Evolutionary conservation across 2,329 filamentous ascomycete genomes (phyloP).

Genomic region (Coniella vitis): DNA sequence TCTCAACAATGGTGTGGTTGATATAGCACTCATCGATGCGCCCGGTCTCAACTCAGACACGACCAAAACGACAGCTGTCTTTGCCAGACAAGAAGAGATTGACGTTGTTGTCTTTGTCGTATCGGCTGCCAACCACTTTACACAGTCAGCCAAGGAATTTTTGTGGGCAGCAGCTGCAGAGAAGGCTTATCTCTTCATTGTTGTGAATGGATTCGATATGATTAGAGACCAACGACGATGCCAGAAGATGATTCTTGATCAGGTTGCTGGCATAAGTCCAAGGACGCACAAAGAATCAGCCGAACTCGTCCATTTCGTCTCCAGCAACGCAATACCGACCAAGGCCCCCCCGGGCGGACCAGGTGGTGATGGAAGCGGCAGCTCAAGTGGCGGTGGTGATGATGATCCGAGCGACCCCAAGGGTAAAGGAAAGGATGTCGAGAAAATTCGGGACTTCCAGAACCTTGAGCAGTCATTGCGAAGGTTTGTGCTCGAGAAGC

Average conservation of each 20-base stretch:
- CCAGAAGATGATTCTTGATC: conserved; percentile 87
- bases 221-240: conserved; percentile 89
- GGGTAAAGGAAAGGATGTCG: conserved; percentile 79
- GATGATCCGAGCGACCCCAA: conserved; percentile 53
- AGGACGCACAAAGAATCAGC: conserved; percentile 86
- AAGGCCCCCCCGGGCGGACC: conserved; percentile 50
- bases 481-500: conserved; percentile 91
- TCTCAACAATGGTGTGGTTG: conserved; percentile 94
- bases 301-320: conserved; percentile 95
- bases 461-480: conserved; percentile 81
- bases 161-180: conserved; percentile 92
- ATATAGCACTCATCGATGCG: conserved; percentile 95
- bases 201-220: conserved; percentile 94
- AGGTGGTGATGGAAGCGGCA: conserved; percentile 46
- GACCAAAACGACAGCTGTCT: conserved; percentile 93
- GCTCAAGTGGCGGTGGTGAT: conserved; percentile 48
- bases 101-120: conserved; percentile 98
- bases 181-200: conserved; percentile 98
- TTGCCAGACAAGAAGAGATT: conserved; percentile 95
- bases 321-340: conserved; percentile 87
- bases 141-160: conserved; percentile 94
- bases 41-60: conserved; percentile 94
- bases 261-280: conserved; percentile 81
- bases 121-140: conserved; percentile 96
- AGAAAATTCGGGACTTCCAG: conserved; percentile 85